phyloP scores from a whole-genome alignment of 345 rosid genomes.

The Psidium friedrichsthalianum region DNA sequence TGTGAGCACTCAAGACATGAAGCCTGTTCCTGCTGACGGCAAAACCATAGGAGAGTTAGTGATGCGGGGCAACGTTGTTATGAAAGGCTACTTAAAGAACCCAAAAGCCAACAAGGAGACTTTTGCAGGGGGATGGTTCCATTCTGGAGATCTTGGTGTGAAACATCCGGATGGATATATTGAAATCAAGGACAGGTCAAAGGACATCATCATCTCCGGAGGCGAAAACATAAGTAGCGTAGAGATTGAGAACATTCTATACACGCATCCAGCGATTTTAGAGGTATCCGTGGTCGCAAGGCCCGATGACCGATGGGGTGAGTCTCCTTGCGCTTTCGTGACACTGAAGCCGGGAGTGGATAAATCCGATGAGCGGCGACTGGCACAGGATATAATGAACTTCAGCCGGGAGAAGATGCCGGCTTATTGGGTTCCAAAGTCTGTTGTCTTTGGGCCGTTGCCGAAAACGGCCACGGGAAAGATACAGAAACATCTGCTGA shows the following conservation, averaged over 20 bases:
- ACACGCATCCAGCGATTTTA: slow-evolving; percentile 60
- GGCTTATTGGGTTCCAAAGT: slow-evolving; percentile 82
- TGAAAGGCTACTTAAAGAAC: slow-evolving; percentile 88
- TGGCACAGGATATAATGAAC: slow-evolving; percentile 57
- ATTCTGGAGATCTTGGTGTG: slow-evolving; percentile 78
- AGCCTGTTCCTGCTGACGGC: slow-evolving; percentile 77
- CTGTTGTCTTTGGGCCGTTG: slow-evolving; percentile 68
- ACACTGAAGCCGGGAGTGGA: slow-evolving; percentile 47
- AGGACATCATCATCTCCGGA: slow-evolving; percentile 87
- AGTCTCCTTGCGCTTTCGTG: slow-evolving; percentile 82
- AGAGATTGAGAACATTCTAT: slow-evolving; percentile 62
- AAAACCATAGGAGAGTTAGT: slow-evolving; percentile 77
- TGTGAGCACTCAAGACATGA: slow-evolving; percentile 41
- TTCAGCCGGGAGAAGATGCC: slow-evolving; percentile 64
- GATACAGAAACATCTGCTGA: slow-evolving; percentile 75
- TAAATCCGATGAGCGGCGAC: slow-evolving; percentile 16
- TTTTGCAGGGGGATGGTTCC: slow-evolving; percentile 88
- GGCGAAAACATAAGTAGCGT: slow-evolving; percentile 93
- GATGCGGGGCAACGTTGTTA: slow-evolving; percentile 66
- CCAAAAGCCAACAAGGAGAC: slow-evolving; percentile 68
- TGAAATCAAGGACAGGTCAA: slow-evolving; percentile 82
- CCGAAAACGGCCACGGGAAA: slow-evolving; percentile 94
- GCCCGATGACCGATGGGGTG: slow-evolving; percentile 80
- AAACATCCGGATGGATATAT: slow-evolving; percentile 81
- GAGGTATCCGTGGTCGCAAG: slow-evolving; percentile 91